Base-by-base conservation (phyloP, 176 grass and related monocot species). In the Metroxylon sagu region DNA sequence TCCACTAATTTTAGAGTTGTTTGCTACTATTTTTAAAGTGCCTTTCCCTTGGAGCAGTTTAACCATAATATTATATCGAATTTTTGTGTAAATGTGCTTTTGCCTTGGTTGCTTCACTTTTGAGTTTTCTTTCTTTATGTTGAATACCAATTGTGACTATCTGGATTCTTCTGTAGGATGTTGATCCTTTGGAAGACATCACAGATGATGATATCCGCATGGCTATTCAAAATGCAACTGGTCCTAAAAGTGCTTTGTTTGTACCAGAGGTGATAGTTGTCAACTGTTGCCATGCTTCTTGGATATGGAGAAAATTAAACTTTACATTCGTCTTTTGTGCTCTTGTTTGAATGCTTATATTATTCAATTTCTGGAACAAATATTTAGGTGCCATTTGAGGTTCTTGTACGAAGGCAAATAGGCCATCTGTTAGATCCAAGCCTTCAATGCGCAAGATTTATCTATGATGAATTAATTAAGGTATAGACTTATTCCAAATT, bases 391-490 rank as follows among this genome's bases (percentile, higher is more conserved):
- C 93, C 93, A 50, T 97, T 97, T 78, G 93, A 97, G 75, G 80
- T 91, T 82, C 81, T 97, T 75, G 87, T 97, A 30, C 84, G 93
- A 58, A 88, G 67, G 50, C 92, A 97, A 54, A 97, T 97, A 78
- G 52, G 73, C 56, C 77, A 71, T 72, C 76, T 97, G 64, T 81
- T 91, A 50, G 92, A 97, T 76, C 93, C 93, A 70, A 97, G 93
- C 70, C 81, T 97, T 54, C 87, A 97, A 56, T 97, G 93, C 58
- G 93, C 93, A 52, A 90, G 77, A 63, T 97, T 97, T 76, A 84
- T 97, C 52, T 97, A 97, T 65, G 93, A 97, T 65, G 93, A 97
- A 60, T 80, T 97, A 62, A 76, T 91, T 52, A 97, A 97, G 83
- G 93, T 97, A 88, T 65, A 77, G 15, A 14, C 19, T 62, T 4